Evolutionary conservation across 768 basidiomycete species (phyloP), one percentile per base, ranked within the genome.

Genomic region (Mycena epipterygia): DNA sequence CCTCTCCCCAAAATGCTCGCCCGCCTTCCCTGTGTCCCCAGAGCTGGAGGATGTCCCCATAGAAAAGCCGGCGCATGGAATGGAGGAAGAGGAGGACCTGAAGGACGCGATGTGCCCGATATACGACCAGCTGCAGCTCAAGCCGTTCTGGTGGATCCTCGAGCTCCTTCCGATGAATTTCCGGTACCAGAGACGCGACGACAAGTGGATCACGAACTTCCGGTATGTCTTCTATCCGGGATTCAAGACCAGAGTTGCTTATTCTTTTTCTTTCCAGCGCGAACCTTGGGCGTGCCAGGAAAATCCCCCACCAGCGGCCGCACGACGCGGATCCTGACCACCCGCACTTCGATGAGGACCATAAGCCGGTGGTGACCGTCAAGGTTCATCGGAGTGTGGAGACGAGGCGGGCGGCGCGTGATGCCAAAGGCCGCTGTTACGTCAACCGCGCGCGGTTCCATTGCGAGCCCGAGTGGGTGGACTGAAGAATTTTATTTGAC

Each of bases 1-100:
- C 21, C 35, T 65, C 16, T 66, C 60, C 27, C 64, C 51, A 35
- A 62, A 48, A 44, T 21, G 19, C 33, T 2, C 33, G 9, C 21
- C 29, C n/a, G 35, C 48, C 27, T 59, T 70, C 13, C 53, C 67
- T n/a, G n/a, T n/a, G 5, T 63, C 64, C 27, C 62, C 73, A 5
- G 71, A 74, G 52, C 62, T 57, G 58, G 67, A 74, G 14, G 27
- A 21, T 19, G 11, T 6, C 3, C 44, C 51, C 32, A 29, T 44
- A n/a, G 51, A 23, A 16, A 52, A 74, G 19, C 49, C 63, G 11
- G 27, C 61, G 25, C 58, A 76, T 33, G 83, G 72, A 19, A 81
- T 77, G 32, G 88, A 93, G 75, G 92, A 92, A 73, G 85, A 87
- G 17, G 90, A 93, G 69, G 92, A 94, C 35, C 70, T 91, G 89